A percentile compares a stretch with the other conserved stretches of the same genome.
Conservation (phyloP, 306 rosid species). For the Prunus kanzakura region DNA sequence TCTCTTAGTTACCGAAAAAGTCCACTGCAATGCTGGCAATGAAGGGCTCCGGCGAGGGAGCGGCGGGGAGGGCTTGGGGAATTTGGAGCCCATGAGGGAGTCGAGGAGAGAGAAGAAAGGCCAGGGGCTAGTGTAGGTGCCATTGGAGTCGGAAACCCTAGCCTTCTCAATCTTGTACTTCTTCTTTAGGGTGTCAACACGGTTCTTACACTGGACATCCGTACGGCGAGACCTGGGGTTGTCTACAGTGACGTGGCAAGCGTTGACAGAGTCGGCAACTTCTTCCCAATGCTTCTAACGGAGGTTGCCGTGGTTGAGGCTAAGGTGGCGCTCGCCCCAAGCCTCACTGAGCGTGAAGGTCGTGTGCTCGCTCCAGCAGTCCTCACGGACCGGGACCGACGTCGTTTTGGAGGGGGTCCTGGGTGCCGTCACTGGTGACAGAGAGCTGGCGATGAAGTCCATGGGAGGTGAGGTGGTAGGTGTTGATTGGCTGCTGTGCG, state of each 20-base stretch:
- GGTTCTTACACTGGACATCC: slow-evolving; percentile 69
- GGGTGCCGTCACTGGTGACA: slow-evolving; percentile 19
- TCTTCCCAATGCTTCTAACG: too few species aligned
- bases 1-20: slow-evolving; percentile 56
- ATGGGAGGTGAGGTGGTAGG: background rate
- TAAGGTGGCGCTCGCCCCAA: slow-evolving; percentile 62
- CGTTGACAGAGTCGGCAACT: too few species aligned
- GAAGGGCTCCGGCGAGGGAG: slow-evolving; percentile 9
- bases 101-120: slow-evolving; percentile 54
- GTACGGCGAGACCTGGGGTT: slow-evolving; percentile 40
- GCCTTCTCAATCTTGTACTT: slow-evolving; percentile 72
- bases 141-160: slow-evolving; percentile 48
- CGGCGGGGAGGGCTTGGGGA: slow-evolving; percentile 26
- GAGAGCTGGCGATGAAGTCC: slow-evolving; percentile 31
- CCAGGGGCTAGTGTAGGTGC: slow-evolving; percentile 40
- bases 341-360: slow-evolving; percentile 69
- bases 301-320: slow-evolving; percentile 55
- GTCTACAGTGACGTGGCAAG: background rate
- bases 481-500: background rate
- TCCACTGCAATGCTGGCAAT: slow-evolving; percentile 29
- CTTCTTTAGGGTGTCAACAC: slow-evolving; percentile 71
- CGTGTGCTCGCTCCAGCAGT: slow-evolving; percentile 67
- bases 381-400: slow-evolving; percentile 47
- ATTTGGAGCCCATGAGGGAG: slow-evolving; percentile 47
- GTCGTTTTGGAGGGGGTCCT: slow-evolving; percentile 25